These are phyloP conservation scores for Penicillium sp. DNA, from an alignment of 2,329 filamentous ascomycete genomes.

Conservation along the genomic window DNA sequence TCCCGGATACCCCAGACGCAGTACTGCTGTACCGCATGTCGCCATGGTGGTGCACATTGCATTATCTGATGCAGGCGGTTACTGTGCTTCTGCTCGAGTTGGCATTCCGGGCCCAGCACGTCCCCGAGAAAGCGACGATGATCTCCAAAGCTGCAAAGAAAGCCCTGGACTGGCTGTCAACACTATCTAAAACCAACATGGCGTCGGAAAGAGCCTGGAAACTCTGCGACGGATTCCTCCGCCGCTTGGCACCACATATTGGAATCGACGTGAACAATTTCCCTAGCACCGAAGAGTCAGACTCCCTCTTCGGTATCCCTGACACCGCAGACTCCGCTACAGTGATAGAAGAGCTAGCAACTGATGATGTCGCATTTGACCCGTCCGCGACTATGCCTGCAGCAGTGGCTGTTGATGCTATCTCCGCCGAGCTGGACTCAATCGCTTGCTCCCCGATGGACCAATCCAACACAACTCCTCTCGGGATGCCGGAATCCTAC, in stretches of 20 bases:
- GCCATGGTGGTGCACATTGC: constrained; percentile 48
- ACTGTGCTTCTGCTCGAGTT: constrained; percentile 47
- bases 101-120: constrained; percentile 44
- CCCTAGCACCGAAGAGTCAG: constrained; percentile 24
- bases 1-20: constrained; percentile 43
- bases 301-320: constrained; percentile 20
- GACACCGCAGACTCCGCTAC: constrained; percentile 15
- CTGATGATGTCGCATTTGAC: constrained; percentile 24
- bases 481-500: constrained; percentile 18
- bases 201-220: constrained; percentile 37
- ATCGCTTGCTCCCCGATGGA: constrained; percentile 30
- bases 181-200: constrained; percentile 32
- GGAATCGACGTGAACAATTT: constrained; percentile 33
- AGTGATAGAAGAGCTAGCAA: constrained; percentile 7
- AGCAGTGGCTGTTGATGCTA: constrained; percentile 12
- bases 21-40: constrained; percentile 39
- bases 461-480: constrained; percentile 20
- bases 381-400: constrained; percentile 15
- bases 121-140: constrained; percentile 42
- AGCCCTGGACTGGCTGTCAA: constrained; percentile 36
- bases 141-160: constrained; percentile 39
- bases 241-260: constrained; percentile 35
- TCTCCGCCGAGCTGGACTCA: constrained; percentile 24
- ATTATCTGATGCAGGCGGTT: constrained; percentile 47
- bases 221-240: constrained; percentile 39